Evolutionary conservation across 768 basidiomycete species (phyloP).

Genomic region (Serendipita indica): DNA sequence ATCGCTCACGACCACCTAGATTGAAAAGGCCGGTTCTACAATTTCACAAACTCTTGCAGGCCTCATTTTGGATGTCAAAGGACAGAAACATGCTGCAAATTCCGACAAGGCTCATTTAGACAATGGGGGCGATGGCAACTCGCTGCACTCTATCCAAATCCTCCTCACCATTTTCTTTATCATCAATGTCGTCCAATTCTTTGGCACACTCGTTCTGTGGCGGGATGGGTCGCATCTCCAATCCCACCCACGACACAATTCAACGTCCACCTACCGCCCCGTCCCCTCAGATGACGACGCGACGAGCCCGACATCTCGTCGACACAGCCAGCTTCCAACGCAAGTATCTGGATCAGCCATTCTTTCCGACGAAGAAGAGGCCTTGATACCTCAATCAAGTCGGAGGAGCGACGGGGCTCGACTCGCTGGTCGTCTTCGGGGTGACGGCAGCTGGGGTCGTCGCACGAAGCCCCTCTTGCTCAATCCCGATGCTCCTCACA

Average conservation of each 20-base stretch:
- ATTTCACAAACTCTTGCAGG: constrained; percentile 63
- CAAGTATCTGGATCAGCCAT: background rate
- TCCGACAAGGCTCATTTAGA: constrained; percentile 9
- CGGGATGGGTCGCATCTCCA: constrained; percentile 14
- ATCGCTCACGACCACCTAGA: constrained; percentile 29
- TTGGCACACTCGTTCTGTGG: constrained; percentile 35
- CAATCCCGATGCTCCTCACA: constrained; percentile 5
- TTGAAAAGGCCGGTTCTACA: constrained; percentile 61
- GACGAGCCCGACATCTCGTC: background rate
- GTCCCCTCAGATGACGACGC: constrained; percentile 4
- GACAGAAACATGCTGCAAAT: constrained; percentile 20
- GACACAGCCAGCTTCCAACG: background rate
- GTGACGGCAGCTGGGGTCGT: constrained; percentile 7
- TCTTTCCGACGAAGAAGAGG: background rate
- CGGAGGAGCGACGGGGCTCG: constrained; percentile 13
- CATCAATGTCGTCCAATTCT: constrained; percentile 42
- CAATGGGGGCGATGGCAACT: background rate
- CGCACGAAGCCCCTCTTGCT: background rate
- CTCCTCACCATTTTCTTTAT: constrained; percentile 43
- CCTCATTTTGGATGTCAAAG: constrained; percentile 39
- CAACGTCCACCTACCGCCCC: background rate
- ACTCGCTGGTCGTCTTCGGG: constrained; percentile 13
- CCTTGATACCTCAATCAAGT: background rate
- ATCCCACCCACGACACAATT: background rate
- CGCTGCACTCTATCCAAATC: constrained; percentile 30